Percentiles rank a stretch among this genome's conserved stretches.
These are phyloP conservation scores for Hortiboletus flavorubellus DNA, from an alignment of 768 basidiomycete genomes.

Conservation along the genomic window DNA sequence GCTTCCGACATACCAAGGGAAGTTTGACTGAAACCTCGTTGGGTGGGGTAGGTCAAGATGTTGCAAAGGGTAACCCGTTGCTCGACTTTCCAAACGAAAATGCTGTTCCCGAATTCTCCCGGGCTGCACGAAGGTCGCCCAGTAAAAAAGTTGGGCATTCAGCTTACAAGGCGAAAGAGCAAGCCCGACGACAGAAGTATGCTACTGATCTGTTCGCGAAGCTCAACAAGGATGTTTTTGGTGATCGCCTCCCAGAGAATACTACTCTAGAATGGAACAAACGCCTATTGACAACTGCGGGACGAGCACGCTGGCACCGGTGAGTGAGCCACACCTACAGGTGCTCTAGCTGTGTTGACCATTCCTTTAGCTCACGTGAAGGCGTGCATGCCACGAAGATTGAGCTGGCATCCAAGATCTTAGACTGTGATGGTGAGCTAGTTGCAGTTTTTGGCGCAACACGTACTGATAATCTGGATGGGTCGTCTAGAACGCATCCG, in stretches of 20 bases:
- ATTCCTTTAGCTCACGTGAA: conserved; percentile 44
- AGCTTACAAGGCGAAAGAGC: conserved; percentile 40
- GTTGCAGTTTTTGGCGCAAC: neutral
- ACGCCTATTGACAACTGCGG: conserved; percentile 63
- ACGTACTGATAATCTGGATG: neutral
- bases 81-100: conserved; percentile 13
- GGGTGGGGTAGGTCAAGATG: conserved; percentile 6
- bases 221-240: conserved; percentile 58
- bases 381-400: conserved; percentile 63
- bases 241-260: conserved; percentile 46
- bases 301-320: conserved; percentile 65
- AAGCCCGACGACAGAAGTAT: conserved; percentile 45
- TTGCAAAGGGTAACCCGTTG: conserved; percentile 1
- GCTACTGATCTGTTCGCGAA: conserved; percentile 58
- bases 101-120: neutral
- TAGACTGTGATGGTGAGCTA: conserved; percentile 66
- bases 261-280: conserved; percentile 68
- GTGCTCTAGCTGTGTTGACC: neutral
- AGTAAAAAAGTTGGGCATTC: conserved; percentile 25
- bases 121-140: conserved; percentile 9
- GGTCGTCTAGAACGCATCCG: conserved; percentile 64
- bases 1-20: neutral
- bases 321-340: conserved; percentile 22
- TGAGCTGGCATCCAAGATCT: conserved; percentile 77
- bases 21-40: neutral